Conservation (phyloP, 805 yeast genomes). For the Metschnikowia sp. region DNA sequence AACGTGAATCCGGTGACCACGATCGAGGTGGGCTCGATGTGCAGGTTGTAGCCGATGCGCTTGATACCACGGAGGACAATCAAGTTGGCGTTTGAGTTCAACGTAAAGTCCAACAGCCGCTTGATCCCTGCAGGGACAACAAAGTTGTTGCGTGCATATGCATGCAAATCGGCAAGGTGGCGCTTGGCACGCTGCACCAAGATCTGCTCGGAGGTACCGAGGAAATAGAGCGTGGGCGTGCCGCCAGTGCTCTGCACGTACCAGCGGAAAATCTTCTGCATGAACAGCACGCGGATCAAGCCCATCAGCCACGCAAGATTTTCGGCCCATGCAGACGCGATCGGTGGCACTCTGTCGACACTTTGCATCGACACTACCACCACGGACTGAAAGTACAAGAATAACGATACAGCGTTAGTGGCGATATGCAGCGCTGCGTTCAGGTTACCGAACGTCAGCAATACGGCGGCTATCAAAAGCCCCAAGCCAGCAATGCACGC, state of each 20-base stretch:
- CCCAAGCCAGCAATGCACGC: slow-evolving; percentile 89
- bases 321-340: slow-evolving; percentile 89
- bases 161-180: slow-evolving; percentile 24
- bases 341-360: slow-evolving; percentile 85
- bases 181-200: slow-evolving; percentile 67
- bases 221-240: slow-evolving; percentile 63
- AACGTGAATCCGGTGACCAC: slow-evolving; percentile 87
- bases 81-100: slow-evolving; percentile 53
- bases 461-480: slow-evolving; percentile 73
- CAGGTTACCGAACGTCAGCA: slow-evolving; percentile 82
- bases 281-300: slow-evolving; percentile 67
- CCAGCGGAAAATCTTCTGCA: slow-evolving; percentile 86
- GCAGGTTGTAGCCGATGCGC: slow-evolving; percentile 72
- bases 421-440: slow-evolving; percentile 86
- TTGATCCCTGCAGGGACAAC: slow-evolving; percentile 13
- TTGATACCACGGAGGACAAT: slow-evolving; percentile 81
- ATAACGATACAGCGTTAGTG: slow-evolving; percentile 80
- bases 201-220: slow-evolving; percentile 59
- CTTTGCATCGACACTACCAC: slow-evolving; percentile 82
- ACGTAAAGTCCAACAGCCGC: slow-evolving; percentile 33
- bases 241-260: slow-evolving; percentile 89
- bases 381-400: slow-evolving; percentile 84
- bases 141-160: slow-evolving; percentile 15
- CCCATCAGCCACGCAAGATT: slow-evolving; percentile 96
- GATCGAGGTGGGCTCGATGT: slow-evolving; percentile 78